These are phyloP conservation scores for Carpinus fangiana DNA, from an alignment of 306 rosid species.

Conservation along the genomic window DNA sequence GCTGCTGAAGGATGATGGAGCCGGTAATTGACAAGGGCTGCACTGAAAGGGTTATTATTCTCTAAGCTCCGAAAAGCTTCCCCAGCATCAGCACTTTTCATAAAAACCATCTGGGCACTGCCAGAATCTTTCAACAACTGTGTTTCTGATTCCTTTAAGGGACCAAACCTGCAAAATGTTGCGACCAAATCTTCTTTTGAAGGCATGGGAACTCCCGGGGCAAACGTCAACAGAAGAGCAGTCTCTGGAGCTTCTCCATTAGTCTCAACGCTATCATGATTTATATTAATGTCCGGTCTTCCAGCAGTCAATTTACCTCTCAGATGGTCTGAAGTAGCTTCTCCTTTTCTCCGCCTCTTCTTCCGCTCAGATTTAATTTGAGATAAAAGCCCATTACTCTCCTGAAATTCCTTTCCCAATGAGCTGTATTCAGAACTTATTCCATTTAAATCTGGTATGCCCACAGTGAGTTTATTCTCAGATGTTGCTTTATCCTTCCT, in stretches of 20 bases:
- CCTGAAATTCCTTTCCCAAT: slow-evolving; percentile 32
- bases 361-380: slow-evolving; percentile 38
- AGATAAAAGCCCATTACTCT: slow-evolving; percentile 31
- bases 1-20: slow-evolving; percentile 47
- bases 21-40: slow-evolving; percentile 47
- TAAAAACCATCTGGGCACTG: slow-evolving; percentile 63
- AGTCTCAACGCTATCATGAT: slow-evolving; percentile 30
- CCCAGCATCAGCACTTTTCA: slow-evolving; percentile 54
- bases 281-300: slow-evolving; percentile 24
- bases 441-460: slow-evolving; percentile 76
- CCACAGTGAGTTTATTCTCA: slow-evolving; percentile 20
- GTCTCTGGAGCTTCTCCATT: slow-evolving; percentile 44
- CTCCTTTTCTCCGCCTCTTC: slow-evolving; percentile 40
- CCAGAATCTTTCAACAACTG: slow-evolving; percentile 42
- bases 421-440: slow-evolving; percentile 38
- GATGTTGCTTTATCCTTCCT: slow-evolving; percentile 30
- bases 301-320: slow-evolving; percentile 27
- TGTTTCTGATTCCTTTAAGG: slow-evolving; percentile 66
- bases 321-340: slow-evolving; percentile 27
- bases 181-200: slow-evolving; percentile 62
- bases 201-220: slow-evolving; percentile 59
- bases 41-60: slow-evolving; percentile 56
- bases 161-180: slow-evolving; percentile 72
- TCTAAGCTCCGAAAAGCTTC: slow-evolving; percentile 60
- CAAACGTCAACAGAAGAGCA: slow-evolving; percentile 64